A percentile compares a stretch with the other conserved stretches of the same genome.
These are phyloP conservation scores for Podila minutissima DNA, from an alignment of 192 early-diverging fungal genomes.

Conservation along the genomic window DNA sequence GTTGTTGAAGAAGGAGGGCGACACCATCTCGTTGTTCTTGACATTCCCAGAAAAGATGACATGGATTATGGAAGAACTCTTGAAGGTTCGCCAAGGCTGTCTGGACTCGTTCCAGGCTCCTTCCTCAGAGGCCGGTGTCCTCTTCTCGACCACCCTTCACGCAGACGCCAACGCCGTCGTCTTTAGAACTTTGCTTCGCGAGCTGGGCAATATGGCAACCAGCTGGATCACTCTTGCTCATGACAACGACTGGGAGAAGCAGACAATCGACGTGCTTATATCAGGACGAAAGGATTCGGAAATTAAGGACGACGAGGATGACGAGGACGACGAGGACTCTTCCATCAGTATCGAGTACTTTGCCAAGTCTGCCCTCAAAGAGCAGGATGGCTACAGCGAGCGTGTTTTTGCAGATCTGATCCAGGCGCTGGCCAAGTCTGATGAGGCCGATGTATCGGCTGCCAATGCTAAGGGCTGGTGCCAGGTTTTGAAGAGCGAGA, in stretches of 20 bases:
- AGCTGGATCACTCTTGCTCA: conserved; percentile 29
- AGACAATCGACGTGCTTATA: conserved; percentile 20
- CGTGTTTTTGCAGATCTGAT: conserved; percentile 36
- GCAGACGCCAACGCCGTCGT: conserved; percentile 40
- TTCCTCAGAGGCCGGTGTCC: conserved; percentile 32
- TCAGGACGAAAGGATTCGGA: background rate
- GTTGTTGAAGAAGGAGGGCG: conserved; percentile 45
- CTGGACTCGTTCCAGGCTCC: conserved; percentile 40
- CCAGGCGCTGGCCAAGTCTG: conserved; percentile 16
- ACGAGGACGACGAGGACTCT: conserved; percentile 24
- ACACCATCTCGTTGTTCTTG: conserved; percentile 28
- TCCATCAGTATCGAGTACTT: conserved; percentile 6
- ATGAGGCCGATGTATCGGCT: conserved; percentile 7
- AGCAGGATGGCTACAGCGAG: conserved; percentile 34
- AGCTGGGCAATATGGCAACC: conserved; percentile 17
- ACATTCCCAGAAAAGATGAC: conserved; percentile 33
- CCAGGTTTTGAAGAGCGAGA: conserved; percentile 32
- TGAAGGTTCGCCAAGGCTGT: conserved; percentile 48
- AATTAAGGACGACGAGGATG: background rate
- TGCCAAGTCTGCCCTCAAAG: conserved; percentile 21
- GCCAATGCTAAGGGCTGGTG: conserved; percentile 38
- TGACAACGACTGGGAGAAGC: conserved; percentile 33
- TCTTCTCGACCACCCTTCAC: conserved; percentile 40
- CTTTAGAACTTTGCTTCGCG: conserved; percentile 38
- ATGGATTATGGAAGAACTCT: conserved; percentile 44